phyloP scores from a whole-genome alignment of 495 filamentous ascomycete genomes.

The Chaetomium fimeti region DNA sequence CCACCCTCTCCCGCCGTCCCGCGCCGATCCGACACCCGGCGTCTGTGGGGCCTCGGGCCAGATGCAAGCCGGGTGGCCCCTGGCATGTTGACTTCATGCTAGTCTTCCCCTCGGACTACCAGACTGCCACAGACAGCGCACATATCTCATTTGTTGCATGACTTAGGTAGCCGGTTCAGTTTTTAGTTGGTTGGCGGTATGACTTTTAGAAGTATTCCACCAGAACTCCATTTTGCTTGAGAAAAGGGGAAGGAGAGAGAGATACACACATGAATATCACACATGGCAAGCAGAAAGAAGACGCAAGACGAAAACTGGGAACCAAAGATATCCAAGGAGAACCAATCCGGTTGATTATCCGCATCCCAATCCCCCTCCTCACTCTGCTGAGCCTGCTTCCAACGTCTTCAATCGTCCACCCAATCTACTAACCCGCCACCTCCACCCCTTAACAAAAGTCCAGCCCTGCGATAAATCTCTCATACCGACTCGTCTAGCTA shows the following conservation, averaged over 20 bases:
- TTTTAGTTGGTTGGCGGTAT: too few relatives aligned
- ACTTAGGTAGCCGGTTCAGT: too few relatives aligned
- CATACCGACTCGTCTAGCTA: constrained; percentile 8
- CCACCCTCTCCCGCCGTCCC: not conserved
- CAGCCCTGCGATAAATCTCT: too few relatives aligned
- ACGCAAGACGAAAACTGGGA: not conserved
- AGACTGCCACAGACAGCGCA: too few relatives aligned
- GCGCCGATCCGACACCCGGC: constrained; percentile 10
- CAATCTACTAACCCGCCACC: not conserved
- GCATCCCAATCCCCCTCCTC: not conserved
- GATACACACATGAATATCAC: not conserved
- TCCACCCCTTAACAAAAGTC: not conserved
- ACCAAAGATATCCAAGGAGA: constrained; percentile 15
- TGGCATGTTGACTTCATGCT: constrained; percentile 1
- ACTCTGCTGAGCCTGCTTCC: not conserved
- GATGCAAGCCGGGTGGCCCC: not conserved
- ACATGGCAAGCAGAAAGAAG: not conserved
- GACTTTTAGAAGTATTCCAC: not conserved
- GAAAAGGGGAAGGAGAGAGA: not conserved
- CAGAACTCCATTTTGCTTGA: not conserved
- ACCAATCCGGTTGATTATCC: constrained; percentile 31
- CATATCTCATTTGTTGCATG: too few relatives aligned
- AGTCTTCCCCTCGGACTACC: not conserved
- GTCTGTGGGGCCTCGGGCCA: not conserved
- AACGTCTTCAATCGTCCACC: not conserved